Evolutionary conservation across 2,329 filamentous ascomycete genomes (phyloP).

Genomic region (Colletotrichum endophyticum): DNA sequence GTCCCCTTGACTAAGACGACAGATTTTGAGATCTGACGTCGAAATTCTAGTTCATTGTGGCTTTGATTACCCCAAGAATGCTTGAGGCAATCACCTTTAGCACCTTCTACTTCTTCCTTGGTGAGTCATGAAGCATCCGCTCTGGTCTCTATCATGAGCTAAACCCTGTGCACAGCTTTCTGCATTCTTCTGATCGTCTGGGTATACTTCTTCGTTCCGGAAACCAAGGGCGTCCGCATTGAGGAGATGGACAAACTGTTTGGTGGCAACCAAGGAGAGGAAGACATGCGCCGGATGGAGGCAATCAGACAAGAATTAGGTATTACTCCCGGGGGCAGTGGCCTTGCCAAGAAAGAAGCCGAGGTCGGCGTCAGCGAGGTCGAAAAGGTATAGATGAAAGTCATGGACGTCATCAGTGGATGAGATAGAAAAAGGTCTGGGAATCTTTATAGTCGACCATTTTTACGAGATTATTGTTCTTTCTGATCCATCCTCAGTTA

Average conservation of each 20-base stretch:
- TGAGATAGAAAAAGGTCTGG: background rate
- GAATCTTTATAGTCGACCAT: background rate
- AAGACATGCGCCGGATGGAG: background rate
- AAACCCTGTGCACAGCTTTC: constrained; percentile 31
- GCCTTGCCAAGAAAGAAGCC: background rate
- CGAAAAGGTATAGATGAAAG: background rate
- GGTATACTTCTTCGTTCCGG: constrained; percentile 60
- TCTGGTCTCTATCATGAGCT: background rate
- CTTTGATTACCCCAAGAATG: constrained; percentile 56
- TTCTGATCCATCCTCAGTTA: background rate
- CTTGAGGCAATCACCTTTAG: constrained; percentile 56
- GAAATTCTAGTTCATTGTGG: constrained; percentile 44
- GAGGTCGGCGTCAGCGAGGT: background rate
- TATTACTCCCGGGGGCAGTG: background rate
- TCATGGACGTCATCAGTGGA: background rate
- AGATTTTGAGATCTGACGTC: constrained; percentile 55
- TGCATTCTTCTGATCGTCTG: constrained; percentile 52
- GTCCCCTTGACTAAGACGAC: constrained; percentile 55
- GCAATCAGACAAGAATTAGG: background rate
- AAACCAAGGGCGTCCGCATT: constrained; percentile 59
- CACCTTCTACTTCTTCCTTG: constrained; percentile 65
- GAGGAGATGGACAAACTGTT: constrained; percentile 58
- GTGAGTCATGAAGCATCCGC: constrained; percentile 7
- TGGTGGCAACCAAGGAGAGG: constrained; percentile 31
- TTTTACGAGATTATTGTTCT: background rate